phyloP scores from a whole-genome alignment of 1,139 yeast species.

The Debaryomyces coudertii region DNA sequence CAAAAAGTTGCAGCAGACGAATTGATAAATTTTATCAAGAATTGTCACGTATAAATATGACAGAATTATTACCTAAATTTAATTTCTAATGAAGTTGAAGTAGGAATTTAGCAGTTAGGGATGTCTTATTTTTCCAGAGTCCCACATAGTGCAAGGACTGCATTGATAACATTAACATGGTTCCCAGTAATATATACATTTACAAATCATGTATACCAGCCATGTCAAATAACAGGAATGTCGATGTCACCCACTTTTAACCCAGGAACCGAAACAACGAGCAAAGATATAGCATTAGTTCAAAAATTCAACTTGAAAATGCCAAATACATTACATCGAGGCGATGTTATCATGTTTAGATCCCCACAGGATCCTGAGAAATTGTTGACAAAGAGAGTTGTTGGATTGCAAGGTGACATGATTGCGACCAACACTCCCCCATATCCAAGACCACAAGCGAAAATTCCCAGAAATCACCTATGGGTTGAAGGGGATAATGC shows the following conservation, averaged over 20 bases:
- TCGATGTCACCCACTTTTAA: slow-evolving; percentile 93
- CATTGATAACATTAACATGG: slow-evolving; percentile 56
- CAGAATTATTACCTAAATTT: background rate
- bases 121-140: slow-evolving; percentile 10
- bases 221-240: slow-evolving; percentile 77
- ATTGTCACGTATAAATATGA: slow-evolving; percentile 4
- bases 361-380: slow-evolving; percentile 80
- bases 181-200: slow-evolving; percentile 75
- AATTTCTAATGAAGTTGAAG: background rate
- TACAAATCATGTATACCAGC: slow-evolving; percentile 70
- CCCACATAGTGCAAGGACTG: slow-evolving; percentile 21
- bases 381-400: slow-evolving; percentile 73
- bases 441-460: slow-evolving; percentile 64
- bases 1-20: slow-evolving; percentile 6
- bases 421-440: slow-evolving; percentile 59
- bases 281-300: slow-evolving; percentile 69
- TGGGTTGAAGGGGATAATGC: slow-evolving; percentile 96
- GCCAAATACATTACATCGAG: slow-evolving; percentile 50
- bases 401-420: slow-evolving; percentile 73
- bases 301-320: slow-evolving; percentile 63
- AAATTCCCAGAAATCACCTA: slow-evolving; percentile 75
- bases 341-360: slow-evolving; percentile 77
- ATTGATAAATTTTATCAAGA: background rate
- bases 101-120: background rate
- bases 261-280: slow-evolving; percentile 55